Conservation (phyloP, 768 basidiomycete genomes). For the Amanita fuliginea region DNA sequence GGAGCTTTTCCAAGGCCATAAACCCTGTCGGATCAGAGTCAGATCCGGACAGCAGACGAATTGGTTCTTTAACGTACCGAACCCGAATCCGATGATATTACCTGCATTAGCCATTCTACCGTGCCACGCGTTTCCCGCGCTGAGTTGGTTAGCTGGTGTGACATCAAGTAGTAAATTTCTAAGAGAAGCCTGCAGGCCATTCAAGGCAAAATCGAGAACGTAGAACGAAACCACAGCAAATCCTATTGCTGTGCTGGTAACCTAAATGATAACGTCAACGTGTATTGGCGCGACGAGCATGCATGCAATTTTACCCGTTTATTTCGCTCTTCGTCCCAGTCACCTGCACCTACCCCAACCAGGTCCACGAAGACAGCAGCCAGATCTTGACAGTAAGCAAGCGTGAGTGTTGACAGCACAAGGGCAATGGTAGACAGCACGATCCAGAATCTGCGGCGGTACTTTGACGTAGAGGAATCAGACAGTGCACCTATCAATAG, state of each 20-base stretch:
- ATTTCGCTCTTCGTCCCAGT: conserved; percentile 75
- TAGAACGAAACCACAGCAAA: conserved; percentile 90
- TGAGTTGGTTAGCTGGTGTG: conserved; percentile 81
- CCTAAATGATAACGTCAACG: conserved; percentile 26
- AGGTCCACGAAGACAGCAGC: conserved; percentile 71
- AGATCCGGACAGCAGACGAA: conserved; percentile 4
- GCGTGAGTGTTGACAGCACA: conserved; percentile 60
- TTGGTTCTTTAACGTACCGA: conserved; percentile 40
- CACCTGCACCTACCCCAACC: conserved; percentile 63
- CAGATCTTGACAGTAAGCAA: conserved; percentile 75
- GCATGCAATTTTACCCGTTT: conserved; percentile 34
- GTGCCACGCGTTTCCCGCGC: conserved; percentile 96
- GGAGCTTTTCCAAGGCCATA: conserved; percentile 73
- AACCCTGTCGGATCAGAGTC: conserved; percentile 43
- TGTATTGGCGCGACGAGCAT: not conserved
- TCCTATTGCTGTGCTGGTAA: conserved; percentile 60
- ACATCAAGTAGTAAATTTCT: conserved; percentile 91
- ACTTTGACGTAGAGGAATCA: conserved; percentile 85
- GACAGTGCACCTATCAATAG: conserved; percentile 74
- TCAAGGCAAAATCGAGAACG: conserved; percentile 92
- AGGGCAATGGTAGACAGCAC: conserved; percentile 78
- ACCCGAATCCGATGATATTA: conserved; percentile 89
- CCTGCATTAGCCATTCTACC: conserved; percentile 95
- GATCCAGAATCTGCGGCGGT: conserved; percentile 89
- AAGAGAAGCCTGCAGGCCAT: conserved; percentile 87